Conservation (phyloP, 768 basidiomycete species). For the Pulveroboletus sp. region DNA sequence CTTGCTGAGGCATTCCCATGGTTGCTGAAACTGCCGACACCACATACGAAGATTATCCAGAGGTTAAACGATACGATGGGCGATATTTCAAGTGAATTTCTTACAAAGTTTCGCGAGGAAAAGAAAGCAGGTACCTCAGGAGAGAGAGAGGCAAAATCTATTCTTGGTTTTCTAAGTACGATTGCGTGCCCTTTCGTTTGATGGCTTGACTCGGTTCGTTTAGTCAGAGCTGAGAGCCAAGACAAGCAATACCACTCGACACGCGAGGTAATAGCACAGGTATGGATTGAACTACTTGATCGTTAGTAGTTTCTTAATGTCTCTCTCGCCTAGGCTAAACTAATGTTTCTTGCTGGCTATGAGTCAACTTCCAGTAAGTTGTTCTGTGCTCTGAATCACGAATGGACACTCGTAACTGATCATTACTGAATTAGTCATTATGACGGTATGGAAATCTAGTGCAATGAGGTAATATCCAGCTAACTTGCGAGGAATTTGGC, state of each 20-base stretch:
- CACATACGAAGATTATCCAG: conserved; percentile 19
- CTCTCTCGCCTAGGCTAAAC: conserved; percentile 25
- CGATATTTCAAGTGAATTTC: conserved; percentile 32
- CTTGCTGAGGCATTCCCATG: conserved; percentile 31
- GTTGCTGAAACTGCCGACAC: conserved; percentile 32
- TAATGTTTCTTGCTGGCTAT: conserved; percentile 37
- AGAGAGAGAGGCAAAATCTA: conserved; percentile 28
- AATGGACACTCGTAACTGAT: neutral
- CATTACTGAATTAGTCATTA: conserved; percentile 11
- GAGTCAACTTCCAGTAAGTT: conserved; percentile 37
- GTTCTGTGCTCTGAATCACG: neutral
- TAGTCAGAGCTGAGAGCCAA: conserved; percentile 37
- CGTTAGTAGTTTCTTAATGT: too few species aligned
- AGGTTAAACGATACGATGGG: conserved; percentile 30
- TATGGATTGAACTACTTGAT: too few species aligned
- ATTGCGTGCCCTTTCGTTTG: neutral
- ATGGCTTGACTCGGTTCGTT: neutral
- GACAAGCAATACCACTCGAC: too few species aligned
- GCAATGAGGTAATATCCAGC: neutral
- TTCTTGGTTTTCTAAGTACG: conserved; percentile 38
- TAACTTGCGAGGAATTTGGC: neutral
- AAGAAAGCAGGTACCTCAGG: conserved; percentile 28
- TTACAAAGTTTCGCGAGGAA: conserved; percentile 33
- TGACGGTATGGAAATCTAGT: conserved; percentile 12
- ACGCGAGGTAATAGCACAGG: too few species aligned